phyloP scores from a whole-genome alignment of 163 green algal species.

The Chlorella variabilis region DNA sequence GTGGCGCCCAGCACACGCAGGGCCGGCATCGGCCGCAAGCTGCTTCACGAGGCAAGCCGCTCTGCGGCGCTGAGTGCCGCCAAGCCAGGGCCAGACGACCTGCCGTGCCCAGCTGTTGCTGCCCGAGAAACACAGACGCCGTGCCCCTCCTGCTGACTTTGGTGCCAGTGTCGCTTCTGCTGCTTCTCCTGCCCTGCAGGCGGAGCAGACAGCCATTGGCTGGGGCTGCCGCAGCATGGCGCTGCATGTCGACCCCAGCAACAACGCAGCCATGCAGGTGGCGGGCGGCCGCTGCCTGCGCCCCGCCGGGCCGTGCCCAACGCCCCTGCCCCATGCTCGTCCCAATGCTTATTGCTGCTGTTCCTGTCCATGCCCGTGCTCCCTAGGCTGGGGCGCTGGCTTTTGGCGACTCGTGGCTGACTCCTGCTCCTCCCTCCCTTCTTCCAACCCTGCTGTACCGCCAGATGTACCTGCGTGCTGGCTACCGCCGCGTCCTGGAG shows the following conservation, averaged over 20 bases:
- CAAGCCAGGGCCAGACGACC: no score
- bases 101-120: no score
- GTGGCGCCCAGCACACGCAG: constrained; percentile 36
- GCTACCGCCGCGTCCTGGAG: constrained; percentile 38
- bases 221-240: constrained; percentile 53
- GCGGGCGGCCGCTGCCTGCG: no score
- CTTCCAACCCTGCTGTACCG: neutral
- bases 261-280: constrained; percentile 36
- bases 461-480: constrained; percentile 45
- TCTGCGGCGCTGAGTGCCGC: neutral
- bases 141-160: no score
- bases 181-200: constrained; percentile 9
- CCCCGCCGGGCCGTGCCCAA: no score
- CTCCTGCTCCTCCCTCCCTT: neutral
- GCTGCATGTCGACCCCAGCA: constrained; percentile 52
- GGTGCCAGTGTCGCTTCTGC: no score
- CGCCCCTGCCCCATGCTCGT: no score
- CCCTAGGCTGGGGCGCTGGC: no score
- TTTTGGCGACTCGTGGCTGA: no score
- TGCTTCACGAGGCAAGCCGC: constrained; percentile 33
- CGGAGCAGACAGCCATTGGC: constrained; percentile 29
- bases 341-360: no score
- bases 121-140: no score
- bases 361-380: no score
- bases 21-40: constrained; percentile 23